These are phyloP conservation scores for Chlorella sp. DNA, from an alignment of 139 green algal genomes.

Conservation along the genomic window DNA sequence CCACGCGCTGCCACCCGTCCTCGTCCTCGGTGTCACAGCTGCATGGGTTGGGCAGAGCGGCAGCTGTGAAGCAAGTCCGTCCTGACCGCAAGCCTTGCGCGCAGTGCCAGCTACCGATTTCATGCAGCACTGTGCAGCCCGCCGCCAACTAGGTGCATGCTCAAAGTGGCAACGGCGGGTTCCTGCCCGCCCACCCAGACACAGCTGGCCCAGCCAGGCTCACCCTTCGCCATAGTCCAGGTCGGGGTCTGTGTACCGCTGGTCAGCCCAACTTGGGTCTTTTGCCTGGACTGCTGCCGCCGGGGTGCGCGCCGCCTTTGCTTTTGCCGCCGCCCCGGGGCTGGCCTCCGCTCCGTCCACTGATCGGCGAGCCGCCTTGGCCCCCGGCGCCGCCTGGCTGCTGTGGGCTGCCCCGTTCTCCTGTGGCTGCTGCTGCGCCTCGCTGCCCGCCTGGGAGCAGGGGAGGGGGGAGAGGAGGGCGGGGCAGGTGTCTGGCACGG, in stretches of 20 bases:
- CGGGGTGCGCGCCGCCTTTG: neutral
- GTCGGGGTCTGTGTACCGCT: neutral
- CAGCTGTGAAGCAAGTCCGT: neutral
- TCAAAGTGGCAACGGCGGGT: no score
- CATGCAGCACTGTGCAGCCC: no score
- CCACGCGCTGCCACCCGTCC: neutral
- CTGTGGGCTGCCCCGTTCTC: neutral
- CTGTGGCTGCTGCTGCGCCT: neutral
- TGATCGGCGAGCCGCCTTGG: neutral
- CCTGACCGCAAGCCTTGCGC: no score
- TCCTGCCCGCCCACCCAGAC: no score
- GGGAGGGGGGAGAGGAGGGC: neutral
- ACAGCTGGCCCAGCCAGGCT: neutral
- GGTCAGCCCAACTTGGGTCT: constrained; percentile 5
- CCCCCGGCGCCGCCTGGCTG: neutral
- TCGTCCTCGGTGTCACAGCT: neutral
- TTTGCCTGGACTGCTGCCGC: neutral
- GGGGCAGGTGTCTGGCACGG: no score
- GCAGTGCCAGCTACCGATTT: no score
- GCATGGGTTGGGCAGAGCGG: neutral
- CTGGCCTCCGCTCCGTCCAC: neutral
- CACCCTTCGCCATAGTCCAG: constrained; percentile 3
- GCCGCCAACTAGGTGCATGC: no score
- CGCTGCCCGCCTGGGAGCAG: neutral
- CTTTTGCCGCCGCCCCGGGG: neutral